Base-by-base conservation (phyloP, 2,329 filamentous ascomycete genomes). In the Cercospora brassicicola region DNA sequence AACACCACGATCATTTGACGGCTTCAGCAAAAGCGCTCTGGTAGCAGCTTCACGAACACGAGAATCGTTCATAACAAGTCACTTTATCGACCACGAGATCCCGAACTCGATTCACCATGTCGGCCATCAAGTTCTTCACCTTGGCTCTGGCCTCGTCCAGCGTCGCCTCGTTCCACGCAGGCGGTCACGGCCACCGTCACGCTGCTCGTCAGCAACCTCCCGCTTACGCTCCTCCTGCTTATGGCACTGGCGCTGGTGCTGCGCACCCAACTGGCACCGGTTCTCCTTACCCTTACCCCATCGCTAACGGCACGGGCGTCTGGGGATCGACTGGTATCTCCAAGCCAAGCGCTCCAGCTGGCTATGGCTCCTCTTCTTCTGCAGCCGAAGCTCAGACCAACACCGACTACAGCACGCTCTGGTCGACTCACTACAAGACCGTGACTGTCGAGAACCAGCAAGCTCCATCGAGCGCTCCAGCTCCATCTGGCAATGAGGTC, bases 141-240 rank as follows among this genome's bases (percentile, higher is more conserved):
- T 74, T 84, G 79, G 80, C 81, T 61, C 76, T 84, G 68, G 77
- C 77, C 67, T 75, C 80, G 20, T 81, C 81, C 62, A 71, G 78
- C 64, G 78, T 81, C 51, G 78, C 78, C 70, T 39, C 64, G 48
- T 65, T 65, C 56, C 66, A 69, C 61, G 23, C 11, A 1, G 55
- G 55, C 55, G 33, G 62, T 20, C 62, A 59, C 33, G 63, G 76
- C 26, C 66, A 68, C 11, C 65, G 64, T 62, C 64, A 73, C 65
- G 65, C 68, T 60, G 75, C 67, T 67, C 71, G 72, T 55, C 62
- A 72, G 62, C 62, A 76, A 13, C 45, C 45, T 48, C 45, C 48
- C 0, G 23, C 72, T 66, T 73, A 69, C 63, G 80, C 48, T 36
- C 62, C 76, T 59, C 76, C 55, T 20, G 55, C 28, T 9, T 59